Evolutionary conservation across 768 basidiomycete species (phyloP).

Genomic region (Galerina sulciceps): DNA sequence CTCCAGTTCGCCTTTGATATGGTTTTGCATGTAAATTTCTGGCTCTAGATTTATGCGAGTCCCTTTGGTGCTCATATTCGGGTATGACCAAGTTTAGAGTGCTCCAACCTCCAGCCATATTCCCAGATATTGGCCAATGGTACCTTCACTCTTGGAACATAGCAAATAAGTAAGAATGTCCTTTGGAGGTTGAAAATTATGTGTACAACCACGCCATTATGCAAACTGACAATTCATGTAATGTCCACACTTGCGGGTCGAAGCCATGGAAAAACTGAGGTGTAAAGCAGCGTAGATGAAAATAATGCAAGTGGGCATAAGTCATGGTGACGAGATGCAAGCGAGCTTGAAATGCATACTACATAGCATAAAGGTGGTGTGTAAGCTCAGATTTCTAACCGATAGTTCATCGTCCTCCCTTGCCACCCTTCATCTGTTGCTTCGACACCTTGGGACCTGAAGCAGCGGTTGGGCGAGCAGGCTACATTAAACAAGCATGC

Average conservation of each 20-base stretch:
- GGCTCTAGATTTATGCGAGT: no score
- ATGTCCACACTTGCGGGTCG: no score
- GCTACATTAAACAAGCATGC: constrained; percentile 37
- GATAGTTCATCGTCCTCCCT: constrained; percentile 38
- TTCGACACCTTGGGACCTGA: constrained; percentile 88
- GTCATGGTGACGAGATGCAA: not conserved
- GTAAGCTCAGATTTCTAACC: constrained; percentile 9
- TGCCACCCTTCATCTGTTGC: constrained; percentile 94
- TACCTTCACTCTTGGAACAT: not conserved
- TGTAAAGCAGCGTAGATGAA: not conserved
- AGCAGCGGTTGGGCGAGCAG: constrained; percentile 56
- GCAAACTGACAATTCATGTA: no score
- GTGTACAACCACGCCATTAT: no score
- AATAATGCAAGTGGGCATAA: not conserved
- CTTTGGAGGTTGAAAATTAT: no score
- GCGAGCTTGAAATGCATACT: constrained; percentile 15
- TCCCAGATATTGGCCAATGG: no score
- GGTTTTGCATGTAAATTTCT: no score
- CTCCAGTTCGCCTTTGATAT: no score
- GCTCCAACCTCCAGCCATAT: no score
- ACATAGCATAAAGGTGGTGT: constrained; percentile 15
- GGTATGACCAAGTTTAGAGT: no score
- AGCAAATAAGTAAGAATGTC: not conserved
- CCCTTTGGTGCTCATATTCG: no score
- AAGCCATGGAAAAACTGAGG: not conserved